Percentiles rank a stretch among this genome's conserved stretches.
These are phyloP conservation scores for Cystobasidium ongulense DNA, from an alignment of 768 basidiomycete genomes.

Conservation along the genomic window DNA sequence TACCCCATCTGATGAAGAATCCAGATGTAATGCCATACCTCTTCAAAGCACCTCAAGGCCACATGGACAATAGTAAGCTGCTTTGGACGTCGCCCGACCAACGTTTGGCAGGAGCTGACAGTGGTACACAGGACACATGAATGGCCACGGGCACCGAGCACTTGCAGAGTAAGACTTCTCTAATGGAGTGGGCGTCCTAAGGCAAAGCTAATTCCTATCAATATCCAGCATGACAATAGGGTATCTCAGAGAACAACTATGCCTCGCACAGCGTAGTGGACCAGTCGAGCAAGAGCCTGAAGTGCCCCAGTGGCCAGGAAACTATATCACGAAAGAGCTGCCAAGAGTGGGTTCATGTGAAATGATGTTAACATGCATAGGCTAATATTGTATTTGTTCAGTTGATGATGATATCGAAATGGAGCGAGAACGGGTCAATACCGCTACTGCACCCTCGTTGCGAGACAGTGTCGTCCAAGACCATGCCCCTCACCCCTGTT, in stretches of 20 bases:
- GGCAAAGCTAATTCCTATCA: neutral
- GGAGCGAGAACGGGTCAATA: conserved; percentile 6
- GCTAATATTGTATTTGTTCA: neutral
- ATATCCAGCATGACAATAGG: conserved; percentile 18
- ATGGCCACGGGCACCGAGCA: conserved; percentile 26
- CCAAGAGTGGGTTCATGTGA: neutral
- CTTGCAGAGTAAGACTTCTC: conserved; percentile 11
- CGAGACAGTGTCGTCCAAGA: conserved; percentile 17
- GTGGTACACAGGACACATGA: conserved; percentile 25
- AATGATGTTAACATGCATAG: neutral
- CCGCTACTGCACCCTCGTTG: conserved; percentile 26
- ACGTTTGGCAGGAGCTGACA: neutral
- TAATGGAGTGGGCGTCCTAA: neutral
- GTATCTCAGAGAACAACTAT: conserved; percentile 32
- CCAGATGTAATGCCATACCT: conserved; percentile 6
- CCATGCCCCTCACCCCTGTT: conserved; percentile 6
- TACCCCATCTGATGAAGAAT: conserved; percentile 27
- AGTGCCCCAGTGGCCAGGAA: neutral
- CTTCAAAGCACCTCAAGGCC: conserved; percentile 3
- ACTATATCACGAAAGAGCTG: conserved; percentile 6
- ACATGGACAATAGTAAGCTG: conserved; percentile 15
- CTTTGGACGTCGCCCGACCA: neutral
- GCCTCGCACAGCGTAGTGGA: conserved; percentile 17
- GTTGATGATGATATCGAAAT: conserved; percentile 12
- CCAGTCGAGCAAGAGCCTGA: neutral